A percentile compares a stretch with the other conserved stretches of the same genome.
Evolutionary conservation across 2,329 filamentous ascomycete genomes (phyloP).

Genomic region (Ascochyta rabiei): DNA sequence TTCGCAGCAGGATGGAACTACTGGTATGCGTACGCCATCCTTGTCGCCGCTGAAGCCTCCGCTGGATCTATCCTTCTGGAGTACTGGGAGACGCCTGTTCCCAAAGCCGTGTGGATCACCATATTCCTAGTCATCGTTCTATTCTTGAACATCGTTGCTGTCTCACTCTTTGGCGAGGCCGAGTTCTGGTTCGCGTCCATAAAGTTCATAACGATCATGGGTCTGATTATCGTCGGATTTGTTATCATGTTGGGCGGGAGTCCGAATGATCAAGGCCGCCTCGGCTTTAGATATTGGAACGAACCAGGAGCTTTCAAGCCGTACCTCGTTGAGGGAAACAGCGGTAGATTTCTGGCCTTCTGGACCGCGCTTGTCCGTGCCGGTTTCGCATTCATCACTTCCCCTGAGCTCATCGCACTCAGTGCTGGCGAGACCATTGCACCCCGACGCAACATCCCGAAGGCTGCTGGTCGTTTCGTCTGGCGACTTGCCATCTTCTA

Average conservation of each 20-base stretch:
- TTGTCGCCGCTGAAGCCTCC: constrained; percentile 44
- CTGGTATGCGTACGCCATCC: constrained; percentile 45
- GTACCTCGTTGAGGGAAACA: constrained; percentile 59
- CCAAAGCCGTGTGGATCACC: constrained; percentile 44
- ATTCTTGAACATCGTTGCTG: constrained; percentile 45
- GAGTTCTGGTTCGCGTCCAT: constrained; percentile 60
- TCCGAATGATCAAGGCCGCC: constrained; percentile 40
- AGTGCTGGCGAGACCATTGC: constrained; percentile 44
- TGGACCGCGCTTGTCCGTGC: constrained; percentile 63
- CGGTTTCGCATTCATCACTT: constrained; percentile 49
- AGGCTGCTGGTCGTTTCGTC: constrained; percentile 60
- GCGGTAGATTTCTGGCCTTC: constrained; percentile 68
- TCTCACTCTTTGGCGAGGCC: constrained; percentile 52
- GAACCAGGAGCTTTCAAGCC: constrained; percentile 62
- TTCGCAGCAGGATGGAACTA: constrained; percentile 44
- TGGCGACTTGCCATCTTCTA: constrained; percentile 64
- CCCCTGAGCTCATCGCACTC: constrained; percentile 43
- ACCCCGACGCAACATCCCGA: constrained; percentile 55
- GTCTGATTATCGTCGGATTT: constrained; percentile 43
- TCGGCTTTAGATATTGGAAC: constrained; percentile 72
- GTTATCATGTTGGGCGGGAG: constrained; percentile 46
- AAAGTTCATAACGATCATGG: constrained; percentile 52
- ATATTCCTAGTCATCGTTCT: constrained; percentile 45
- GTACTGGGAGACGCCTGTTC: constrained; percentile 45
- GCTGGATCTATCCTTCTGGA: constrained; percentile 42